phyloP scores from a whole-genome alignment of 257 asterid genomes.

The Solanum pimpinellifolium region DNA sequence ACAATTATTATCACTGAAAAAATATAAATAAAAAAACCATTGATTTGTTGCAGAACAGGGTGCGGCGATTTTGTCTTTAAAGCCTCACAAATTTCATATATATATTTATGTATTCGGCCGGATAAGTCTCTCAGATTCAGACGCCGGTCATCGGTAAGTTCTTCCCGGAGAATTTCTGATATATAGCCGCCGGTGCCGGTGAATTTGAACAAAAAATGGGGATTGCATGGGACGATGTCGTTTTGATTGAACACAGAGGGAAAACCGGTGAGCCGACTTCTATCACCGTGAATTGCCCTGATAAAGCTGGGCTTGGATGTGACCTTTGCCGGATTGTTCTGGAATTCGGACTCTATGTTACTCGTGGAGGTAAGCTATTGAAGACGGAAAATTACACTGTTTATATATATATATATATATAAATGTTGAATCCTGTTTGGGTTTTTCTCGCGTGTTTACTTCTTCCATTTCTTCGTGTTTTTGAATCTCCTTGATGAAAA shows the following conservation, averaged over 20 bases:
- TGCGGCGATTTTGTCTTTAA: not conserved
- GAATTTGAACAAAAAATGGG: conserved; percentile 12
- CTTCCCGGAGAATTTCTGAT: not conserved
- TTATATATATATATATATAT: not conserved
- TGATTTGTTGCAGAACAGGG: not conserved
- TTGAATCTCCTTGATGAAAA: not conserved
- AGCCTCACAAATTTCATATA: not conserved
- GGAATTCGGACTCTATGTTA: conserved; percentile 34
- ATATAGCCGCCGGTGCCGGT: not conserved
- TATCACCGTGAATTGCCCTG: conserved; percentile 41
- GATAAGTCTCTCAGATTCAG: not conserved
- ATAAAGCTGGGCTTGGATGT: conserved; percentile 42
- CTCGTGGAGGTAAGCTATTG: conserved; percentile 20
- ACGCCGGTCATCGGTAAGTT: not conserved
- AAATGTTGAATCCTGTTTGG: not conserved
- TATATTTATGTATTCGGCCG: not conserved
- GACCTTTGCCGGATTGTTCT: conserved; percentile 32
- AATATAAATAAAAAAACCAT: not conserved
- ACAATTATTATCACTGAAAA: not conserved
- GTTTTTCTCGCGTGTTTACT: not conserved
- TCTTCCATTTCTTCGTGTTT: not conserved
- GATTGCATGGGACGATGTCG: conserved; percentile 36
- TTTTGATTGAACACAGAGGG: conserved; percentile 23
- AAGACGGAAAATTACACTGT: not conserved
- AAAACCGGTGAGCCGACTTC: conserved; percentile 28